phyloP scores from a whole-genome alignment of 352 stramenopile genomes.

The Globisporangium megalacanthum region DNA sequence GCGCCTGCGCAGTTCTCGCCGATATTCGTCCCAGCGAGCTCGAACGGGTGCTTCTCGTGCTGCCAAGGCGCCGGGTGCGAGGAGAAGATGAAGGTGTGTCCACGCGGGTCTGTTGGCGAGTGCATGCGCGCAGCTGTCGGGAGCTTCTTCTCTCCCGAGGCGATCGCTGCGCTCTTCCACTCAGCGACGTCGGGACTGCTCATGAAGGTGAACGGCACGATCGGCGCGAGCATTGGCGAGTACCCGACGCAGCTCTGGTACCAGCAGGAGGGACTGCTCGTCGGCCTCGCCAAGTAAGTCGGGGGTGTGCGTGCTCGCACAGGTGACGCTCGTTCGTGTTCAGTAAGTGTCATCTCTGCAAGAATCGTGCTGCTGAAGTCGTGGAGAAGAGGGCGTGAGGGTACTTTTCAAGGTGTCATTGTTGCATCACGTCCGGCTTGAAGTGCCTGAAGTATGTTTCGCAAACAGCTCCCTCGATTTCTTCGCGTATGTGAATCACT shows the following conservation, averaged over 20 bases:
- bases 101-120: slow-evolving; percentile 31
- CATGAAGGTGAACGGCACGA: slow-evolving; percentile 79
- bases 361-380: too few species aligned
- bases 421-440: too few species aligned
- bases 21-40: slow-evolving; percentile 74
- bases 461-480: too few species aligned
- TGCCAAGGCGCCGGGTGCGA: slow-evolving; percentile 60
- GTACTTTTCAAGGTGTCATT: too few species aligned
- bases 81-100: slow-evolving; percentile 52
- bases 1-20: slow-evolving; percentile 45
- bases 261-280: slow-evolving; percentile 63
- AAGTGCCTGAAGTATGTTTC: too few species aligned
- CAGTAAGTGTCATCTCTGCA: too few species aligned
- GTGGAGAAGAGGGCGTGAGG: too few species aligned
- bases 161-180: slow-evolving; percentile 69
- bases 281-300: slow-evolving; percentile 46
- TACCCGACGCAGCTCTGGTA: slow-evolving; percentile 68
- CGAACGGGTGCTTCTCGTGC: slow-evolving; percentile 66
- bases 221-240: slow-evolving; percentile 56
- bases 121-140: slow-evolving; percentile 71
- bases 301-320: too few species aligned
- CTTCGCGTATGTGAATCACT: too few species aligned
- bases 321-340: too few species aligned
- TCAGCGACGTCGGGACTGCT: slow-evolving; percentile 65
- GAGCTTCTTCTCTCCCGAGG: slow-evolving; percentile 65